Base-by-base conservation (phyloP, 1,139 yeast genomes). In the Sugiyamaella novakii region DNA sequence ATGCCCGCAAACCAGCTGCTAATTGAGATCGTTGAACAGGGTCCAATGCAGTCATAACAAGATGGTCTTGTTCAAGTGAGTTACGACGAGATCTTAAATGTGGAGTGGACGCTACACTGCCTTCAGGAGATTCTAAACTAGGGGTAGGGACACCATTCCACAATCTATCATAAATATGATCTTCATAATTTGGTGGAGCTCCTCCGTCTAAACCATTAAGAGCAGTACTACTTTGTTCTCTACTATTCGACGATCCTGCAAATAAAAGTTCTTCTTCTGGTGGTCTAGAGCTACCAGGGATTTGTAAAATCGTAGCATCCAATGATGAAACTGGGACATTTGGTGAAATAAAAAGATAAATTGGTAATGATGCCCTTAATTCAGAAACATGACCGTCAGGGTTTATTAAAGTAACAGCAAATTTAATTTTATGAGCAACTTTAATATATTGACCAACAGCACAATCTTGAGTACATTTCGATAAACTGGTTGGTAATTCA, bases 121-220 rank as follows among this genome's bases (percentile, higher is more conserved):
- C 66, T 2, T 69, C 52, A 2, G 88, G 87, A 1, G 85, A 75
- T 28, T 80, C 84, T 6, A 72, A 58, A 0, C 83, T 78, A 1
- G 83, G 76, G 8, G 75, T 68, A 2, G 76, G 65, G 3, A 82
- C 73, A 50, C 85, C 95, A 30, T 78, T 75, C 91, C 91, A 91
- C 33, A 92, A 70, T 50, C 89, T 72, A 67, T 92, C 98, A 66
- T 87, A 89, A 30, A 89, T 80, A 64, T 88, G 96, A 54, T 77
- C 81, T 55, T 83, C 89, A 63, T 92, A 92, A 54, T 85, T 77
- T 24, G 98, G 98, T 2, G 98, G 98, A 0, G 97, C 96, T 14
- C 49, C 44, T 8, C 42, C 34, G 18, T 47, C 53, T 24, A 52
- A 10, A 25, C 33, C 15, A 37, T 25, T 21, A n/a, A 47, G 18